phyloP scores from a whole-genome alignment of 208 protist genomes.

The Endotrypanum monterogeii region DNA sequence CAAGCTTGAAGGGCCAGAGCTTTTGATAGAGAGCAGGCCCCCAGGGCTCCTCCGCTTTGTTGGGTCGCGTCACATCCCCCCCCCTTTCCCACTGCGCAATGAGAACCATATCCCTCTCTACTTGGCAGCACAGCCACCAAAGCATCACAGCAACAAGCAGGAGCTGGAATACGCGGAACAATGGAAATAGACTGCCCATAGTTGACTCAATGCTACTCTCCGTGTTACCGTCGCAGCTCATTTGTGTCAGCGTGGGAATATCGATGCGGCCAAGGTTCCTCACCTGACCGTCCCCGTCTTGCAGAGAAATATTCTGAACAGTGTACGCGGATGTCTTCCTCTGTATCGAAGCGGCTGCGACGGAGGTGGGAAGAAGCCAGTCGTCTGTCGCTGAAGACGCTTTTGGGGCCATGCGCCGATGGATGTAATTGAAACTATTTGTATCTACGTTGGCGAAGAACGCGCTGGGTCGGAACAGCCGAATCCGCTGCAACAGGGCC shows the following conservation, averaged over 20 bases:
- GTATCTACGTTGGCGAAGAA: not conserved
- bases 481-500: slow-evolving; percentile 22
- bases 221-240: slow-evolving; percentile 17
- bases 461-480: slow-evolving; percentile 22
- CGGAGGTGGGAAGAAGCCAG: slow-evolving; percentile 17
- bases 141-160: slow-evolving; percentile 24
- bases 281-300: slow-evolving; percentile 12
- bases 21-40: slow-evolving; percentile 9
- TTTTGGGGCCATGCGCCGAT: slow-evolving; percentile 7
- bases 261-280: slow-evolving; percentile 10
- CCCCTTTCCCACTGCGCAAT: not conserved
- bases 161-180: slow-evolving; percentile 17
- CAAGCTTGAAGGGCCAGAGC: slow-evolving; percentile 10
- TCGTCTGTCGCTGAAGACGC: slow-evolving; percentile 37
- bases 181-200: slow-evolving; percentile 19
- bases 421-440: not conserved
- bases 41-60: slow-evolving; percentile 13
- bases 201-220: slow-evolving; percentile 12
- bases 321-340: not conserved
- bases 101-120: not conserved
- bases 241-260: slow-evolving; percentile 23
- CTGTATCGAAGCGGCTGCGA: not conserved
- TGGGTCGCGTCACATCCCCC: not conserved
- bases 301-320: not conserved
- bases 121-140: slow-evolving; percentile 27